phyloP scores from a whole-genome alignment of 2,329 filamentous ascomycete genomes.

The Ophiostoma piceae region DNA sequence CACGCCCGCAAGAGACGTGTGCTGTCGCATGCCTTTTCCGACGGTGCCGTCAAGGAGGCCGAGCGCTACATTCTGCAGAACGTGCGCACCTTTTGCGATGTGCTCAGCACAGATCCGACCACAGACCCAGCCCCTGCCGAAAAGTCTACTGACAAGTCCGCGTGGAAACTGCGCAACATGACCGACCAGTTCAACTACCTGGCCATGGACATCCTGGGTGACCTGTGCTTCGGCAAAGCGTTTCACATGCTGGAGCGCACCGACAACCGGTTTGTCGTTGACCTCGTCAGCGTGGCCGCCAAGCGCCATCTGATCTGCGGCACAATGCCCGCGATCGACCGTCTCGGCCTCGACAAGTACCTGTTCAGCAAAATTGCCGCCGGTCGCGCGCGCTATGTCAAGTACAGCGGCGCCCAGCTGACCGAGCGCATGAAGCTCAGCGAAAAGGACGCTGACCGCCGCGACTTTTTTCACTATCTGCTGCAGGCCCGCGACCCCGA shows the following conservation, averaged over 20 bases:
- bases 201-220: conserved; percentile 58
- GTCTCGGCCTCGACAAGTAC: conserved; percentile 60
- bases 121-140: not conserved
- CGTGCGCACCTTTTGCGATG: conserved; percentile 60
- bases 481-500: conserved; percentile 67
- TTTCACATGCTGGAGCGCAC: conserved; percentile 56
- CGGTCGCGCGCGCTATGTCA: conserved; percentile 64
- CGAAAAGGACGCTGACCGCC: conserved; percentile 56
- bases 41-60: conserved; percentile 61
- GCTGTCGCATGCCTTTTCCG: conserved; percentile 66
- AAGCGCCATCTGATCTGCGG: conserved; percentile 68
- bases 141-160: not conserved
- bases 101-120: conserved; percentile 37
- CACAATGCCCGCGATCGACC: conserved; percentile 64
- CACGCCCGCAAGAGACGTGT: conserved; percentile 68
- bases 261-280: conserved; percentile 61
- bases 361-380: conserved; percentile 63
- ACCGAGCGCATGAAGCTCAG: conserved; percentile 61
- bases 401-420: conserved; percentile 63
- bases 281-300: conserved; percentile 61
- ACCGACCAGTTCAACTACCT: conserved; percentile 58
- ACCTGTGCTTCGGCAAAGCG: conserved; percentile 57
- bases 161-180: conserved; percentile 49
- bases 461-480: conserved; percentile 72
- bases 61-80: conserved; percentile 62